A percentile compares a stretch with the other conserved stretches of the same genome.
Evolutionary conservation across 2,329 filamentous ascomycete genomes (phyloP).

Genomic region (Aschersonia sp.): DNA sequence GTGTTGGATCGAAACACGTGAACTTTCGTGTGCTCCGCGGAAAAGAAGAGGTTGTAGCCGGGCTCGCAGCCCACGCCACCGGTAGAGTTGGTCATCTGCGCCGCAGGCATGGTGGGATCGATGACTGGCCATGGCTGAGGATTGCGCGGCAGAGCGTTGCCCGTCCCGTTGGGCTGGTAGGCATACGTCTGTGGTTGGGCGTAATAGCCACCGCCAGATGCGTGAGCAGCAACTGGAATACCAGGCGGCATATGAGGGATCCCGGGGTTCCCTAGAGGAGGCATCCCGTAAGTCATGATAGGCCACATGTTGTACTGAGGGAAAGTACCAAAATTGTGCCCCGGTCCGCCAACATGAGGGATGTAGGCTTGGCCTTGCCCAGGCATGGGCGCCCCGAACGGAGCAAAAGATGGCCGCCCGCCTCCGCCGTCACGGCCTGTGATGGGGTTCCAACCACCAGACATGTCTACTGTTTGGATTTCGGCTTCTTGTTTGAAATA

Average conservation of each 20-base stretch:
- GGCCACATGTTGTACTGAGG: constrained; percentile 10
- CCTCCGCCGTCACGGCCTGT: constrained; percentile 21
- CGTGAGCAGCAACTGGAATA: constrained; percentile 1
- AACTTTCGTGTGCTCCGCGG: constrained; percentile 40
- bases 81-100: constrained; percentile 40
- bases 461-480: constrained; percentile 12
- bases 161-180: constrained; percentile 23
- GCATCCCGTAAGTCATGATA: constrained; percentile 13
- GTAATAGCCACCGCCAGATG: constrained; percentile 10
- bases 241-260: background rate
- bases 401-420: constrained; percentile 17
- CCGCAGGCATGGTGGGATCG: constrained; percentile 31
- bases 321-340: constrained; percentile 15
- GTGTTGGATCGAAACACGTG: constrained; percentile 38
- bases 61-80: constrained; percentile 44
- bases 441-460: constrained; percentile 25
- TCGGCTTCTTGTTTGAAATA: background rate
- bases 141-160: constrained; percentile 20
- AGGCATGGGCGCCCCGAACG: constrained; percentile 17
- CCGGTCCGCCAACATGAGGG: constrained; percentile 20
- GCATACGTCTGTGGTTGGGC: constrained; percentile 14
- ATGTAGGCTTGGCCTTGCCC: constrained; percentile 23
- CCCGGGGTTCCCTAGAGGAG: constrained; percentile 7
- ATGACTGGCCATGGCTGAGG: constrained; percentile 27
- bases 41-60: constrained; percentile 51